Percentiles rank a stretch among this genome's conserved stretches.
phyloP scores from a whole-genome alignment of 108 stramenopile genomes.

The Mediolabrus comicus region DNA sequence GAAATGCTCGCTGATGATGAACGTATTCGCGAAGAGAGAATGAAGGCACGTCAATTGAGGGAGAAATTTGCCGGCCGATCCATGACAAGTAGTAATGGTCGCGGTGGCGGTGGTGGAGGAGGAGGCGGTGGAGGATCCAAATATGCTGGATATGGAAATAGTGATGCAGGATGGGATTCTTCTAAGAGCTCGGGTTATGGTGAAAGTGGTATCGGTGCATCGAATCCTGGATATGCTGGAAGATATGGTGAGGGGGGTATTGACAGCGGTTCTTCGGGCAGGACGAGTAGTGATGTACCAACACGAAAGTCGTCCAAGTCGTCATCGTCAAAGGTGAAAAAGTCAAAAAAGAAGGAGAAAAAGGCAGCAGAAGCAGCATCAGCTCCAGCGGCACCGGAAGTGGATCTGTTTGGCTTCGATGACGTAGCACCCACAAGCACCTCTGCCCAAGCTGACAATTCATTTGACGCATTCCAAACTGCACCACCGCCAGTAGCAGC shows the following conservation, averaged over 20 bases:
- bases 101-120: conserved; percentile 32
- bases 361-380: conserved; percentile 24
- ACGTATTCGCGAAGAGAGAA: conserved; percentile 89
- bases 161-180: conserved; percentile 47
- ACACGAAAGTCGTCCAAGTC: conserved; percentile 48
- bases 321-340: conserved; percentile 61
- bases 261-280: conserved; percentile 26
- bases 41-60: conserved; percentile 83
- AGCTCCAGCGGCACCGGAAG: conserved; percentile 37
- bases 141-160: conserved; percentile 77
- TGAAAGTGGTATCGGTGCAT: conserved; percentile 68
- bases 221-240: conserved; percentile 42
- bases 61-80: conserved; percentile 70
- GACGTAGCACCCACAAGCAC: conserved; percentile 32
- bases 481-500: conserved; percentile 8
- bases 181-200: conserved; percentile 56
- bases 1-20: conserved; percentile 92
- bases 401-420: conserved; percentile 77
- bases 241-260: conserved; percentile 45
- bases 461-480: conserved; percentile 44
- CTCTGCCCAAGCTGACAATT: conserved; percentile 30
- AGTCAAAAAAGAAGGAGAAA: conserved; percentile 78
- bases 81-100: conserved; percentile 33
- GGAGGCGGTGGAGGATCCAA: conserved; percentile 47
- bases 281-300: conserved; percentile 20